These are phyloP conservation scores for Golubevia pallescens DNA, from an alignment of 1,284 basidiomycete genomes.

Conservation along the genomic window DNA sequence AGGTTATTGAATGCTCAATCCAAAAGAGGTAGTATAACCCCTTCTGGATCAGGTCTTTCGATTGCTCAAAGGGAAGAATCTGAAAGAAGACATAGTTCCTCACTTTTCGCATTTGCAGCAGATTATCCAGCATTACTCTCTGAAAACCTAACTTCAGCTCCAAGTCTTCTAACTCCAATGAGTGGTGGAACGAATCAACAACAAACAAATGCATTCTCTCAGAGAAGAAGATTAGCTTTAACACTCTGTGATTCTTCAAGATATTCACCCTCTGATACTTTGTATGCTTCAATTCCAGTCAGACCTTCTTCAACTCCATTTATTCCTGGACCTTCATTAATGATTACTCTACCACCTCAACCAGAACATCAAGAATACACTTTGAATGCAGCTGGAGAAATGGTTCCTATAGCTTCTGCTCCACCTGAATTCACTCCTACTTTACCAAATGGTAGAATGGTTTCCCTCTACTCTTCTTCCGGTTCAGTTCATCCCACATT, in stretches of 20 bases:
- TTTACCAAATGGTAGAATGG: slow-evolving; percentile 45
- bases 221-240: slow-evolving; percentile 43
- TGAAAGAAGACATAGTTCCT: no score
- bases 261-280: slow-evolving; percentile 45
- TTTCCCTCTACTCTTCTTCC: slow-evolving; percentile 31
- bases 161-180: slow-evolving; percentile 36
- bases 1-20: no score
- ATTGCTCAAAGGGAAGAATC: no score
- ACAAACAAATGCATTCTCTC: slow-evolving; percentile 30
- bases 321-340: slow-evolving; percentile 42
- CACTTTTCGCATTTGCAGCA: no score
- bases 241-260: slow-evolving; percentile 42
- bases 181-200: no score
- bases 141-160: slow-evolving; percentile 8
- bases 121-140: no score
- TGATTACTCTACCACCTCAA: slow-evolving; percentile 44
- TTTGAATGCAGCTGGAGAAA: slow-evolving; percentile 9
- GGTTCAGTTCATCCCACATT: slow-evolving; percentile 40
- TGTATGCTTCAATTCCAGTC: slow-evolving; percentile 41
- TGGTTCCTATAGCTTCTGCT: slow-evolving; percentile 30
- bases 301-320: slow-evolving; percentile 38
- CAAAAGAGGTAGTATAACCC: no score
- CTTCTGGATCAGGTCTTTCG: no score
- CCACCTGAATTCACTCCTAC: slow-evolving; percentile 45
- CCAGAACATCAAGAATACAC: slow-evolving; percentile 34